A percentile compares a stretch with the other conserved stretches of the same genome.
These are phyloP conservation scores for Cutaneotrichosporon spelunceum DNA, from an alignment of 1,284 basidiomycete species.

Conservation along the genomic window DNA sequence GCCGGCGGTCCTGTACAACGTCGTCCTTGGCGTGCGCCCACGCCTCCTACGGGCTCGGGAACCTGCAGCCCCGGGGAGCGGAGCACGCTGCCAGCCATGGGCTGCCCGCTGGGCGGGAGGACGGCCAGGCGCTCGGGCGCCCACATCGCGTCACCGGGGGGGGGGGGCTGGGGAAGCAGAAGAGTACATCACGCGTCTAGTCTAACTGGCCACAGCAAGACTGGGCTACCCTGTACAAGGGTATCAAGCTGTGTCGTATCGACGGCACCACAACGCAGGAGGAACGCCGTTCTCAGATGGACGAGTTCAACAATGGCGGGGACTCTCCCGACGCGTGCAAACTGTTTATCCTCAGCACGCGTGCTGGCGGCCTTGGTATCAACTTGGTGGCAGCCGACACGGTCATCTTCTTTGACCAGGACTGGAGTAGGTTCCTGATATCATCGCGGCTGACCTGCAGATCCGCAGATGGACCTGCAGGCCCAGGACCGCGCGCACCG, in stretches of 20 bases:
- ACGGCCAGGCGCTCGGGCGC: no score
- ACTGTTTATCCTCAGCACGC: slow-evolving; percentile 86
- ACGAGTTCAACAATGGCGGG: slow-evolving; percentile 79
- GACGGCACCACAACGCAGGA: slow-evolving; percentile 77
- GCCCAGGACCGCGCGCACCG: slow-evolving; percentile 94
- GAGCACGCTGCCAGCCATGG: no score
- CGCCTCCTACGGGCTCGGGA: no score
- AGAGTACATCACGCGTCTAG: no score
- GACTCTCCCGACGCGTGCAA: slow-evolving; percentile 66
- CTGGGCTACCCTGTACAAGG: slow-evolving; percentile 79
- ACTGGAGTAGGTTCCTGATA: slow-evolving; percentile 64
- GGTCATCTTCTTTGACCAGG: slow-evolving; percentile 91
- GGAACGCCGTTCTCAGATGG: slow-evolving; percentile 81
- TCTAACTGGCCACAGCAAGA: slow-evolving; percentile 56
- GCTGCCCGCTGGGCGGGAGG: no score
- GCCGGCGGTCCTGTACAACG: no score
- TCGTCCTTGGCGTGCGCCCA: no score
- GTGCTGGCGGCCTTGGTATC: slow-evolving; percentile 87
- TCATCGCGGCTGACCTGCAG: slow-evolving; percentile 53
- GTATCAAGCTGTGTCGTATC: slow-evolving; percentile 79
- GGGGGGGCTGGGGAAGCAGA: no score
- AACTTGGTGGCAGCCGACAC: slow-evolving; percentile 92
- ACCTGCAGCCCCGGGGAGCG: no score
- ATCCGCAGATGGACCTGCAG: slow-evolving; percentile 94
- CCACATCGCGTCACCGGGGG: no score